These are phyloP conservation scores for Pseudocercospora ulei DNA, from an alignment of 2,329 filamentous ascomycete genomes.

Conservation along the genomic window DNA sequence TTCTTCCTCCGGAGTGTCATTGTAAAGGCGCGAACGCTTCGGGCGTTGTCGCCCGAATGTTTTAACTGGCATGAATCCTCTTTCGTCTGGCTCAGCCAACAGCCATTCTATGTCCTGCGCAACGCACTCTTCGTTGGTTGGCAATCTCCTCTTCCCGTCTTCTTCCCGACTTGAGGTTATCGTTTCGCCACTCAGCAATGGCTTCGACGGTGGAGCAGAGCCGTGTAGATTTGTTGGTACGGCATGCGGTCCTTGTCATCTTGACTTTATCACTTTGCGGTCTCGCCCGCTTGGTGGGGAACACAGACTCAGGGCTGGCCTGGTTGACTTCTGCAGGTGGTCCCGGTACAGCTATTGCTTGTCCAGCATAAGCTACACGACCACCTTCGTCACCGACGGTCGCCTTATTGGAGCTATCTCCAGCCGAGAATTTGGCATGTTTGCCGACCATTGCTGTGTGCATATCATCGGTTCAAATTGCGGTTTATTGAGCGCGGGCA, in stretches of 20 bases:
- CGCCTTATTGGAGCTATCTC: neutral
- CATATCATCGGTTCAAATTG: slow-evolving; percentile 1
- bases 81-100: neutral
- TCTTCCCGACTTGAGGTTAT: neutral
- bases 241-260: neutral
- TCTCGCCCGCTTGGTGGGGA: slow-evolving; percentile 8
- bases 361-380: neutral
- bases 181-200: neutral
- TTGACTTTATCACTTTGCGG: slow-evolving; percentile 5
- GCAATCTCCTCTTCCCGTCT: neutral
- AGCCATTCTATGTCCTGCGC: neutral
- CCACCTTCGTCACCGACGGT: slow-evolving; percentile 7
- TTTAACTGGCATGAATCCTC: neutral
- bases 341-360: neutral
- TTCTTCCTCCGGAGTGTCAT: slow-evolving; percentile 10
- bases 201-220: neutral
- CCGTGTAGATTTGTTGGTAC: neutral
- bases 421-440: neutral
- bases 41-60: neutral
- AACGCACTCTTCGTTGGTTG: neutral
- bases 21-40: neutral
- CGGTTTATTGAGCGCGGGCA: neutral
- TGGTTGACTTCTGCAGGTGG: neutral
- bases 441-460: neutral
- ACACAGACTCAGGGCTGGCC: slow-evolving; percentile 4